These are phyloP conservation scores for Corchorus capsularis DNA, from an alignment of 345 rosid genomes.

Conservation along the genomic window DNA sequence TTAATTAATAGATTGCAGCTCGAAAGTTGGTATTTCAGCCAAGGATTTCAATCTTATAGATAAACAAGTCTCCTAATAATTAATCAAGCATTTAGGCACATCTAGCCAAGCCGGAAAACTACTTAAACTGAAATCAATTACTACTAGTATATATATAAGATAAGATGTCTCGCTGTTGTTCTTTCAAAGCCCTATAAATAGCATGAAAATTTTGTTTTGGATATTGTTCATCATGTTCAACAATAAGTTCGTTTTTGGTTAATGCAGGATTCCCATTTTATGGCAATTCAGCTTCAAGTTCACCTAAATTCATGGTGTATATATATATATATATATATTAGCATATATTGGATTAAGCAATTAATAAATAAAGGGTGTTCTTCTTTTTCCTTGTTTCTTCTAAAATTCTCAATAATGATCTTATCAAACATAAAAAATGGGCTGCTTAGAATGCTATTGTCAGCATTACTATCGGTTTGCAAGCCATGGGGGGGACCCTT, in stretches of 20 bases:
- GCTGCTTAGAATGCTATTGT: slow-evolving; percentile 18
- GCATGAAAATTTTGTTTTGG: neutral
- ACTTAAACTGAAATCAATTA: no score
- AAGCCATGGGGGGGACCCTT: slow-evolving; percentile 44
- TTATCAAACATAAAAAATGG: neutral
- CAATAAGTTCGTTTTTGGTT: neutral
- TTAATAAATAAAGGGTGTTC: neutral
- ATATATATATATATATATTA: neutral
- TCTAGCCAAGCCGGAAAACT: no score
- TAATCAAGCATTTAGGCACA: no score
- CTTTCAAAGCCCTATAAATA: neutral
- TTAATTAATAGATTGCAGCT: no score
- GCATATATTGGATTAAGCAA: neutral
- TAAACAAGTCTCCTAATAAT: no score
- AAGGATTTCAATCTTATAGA: no score
- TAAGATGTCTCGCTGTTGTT: no score
- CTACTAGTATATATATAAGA: no score
- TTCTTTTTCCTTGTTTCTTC: neutral
- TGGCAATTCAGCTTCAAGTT: neutral
- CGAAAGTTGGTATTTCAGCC: no score
- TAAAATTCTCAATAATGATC: neutral
- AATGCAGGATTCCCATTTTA: neutral
- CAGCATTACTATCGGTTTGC: slow-evolving; percentile 42
- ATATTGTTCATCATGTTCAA: neutral
- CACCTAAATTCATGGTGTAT: neutral